Evolutionary conservation across 2,329 filamentous ascomycete species (phyloP), one percentile per base, ranked within the genome.

Genomic region (Aspergillus proliferans): DNA sequence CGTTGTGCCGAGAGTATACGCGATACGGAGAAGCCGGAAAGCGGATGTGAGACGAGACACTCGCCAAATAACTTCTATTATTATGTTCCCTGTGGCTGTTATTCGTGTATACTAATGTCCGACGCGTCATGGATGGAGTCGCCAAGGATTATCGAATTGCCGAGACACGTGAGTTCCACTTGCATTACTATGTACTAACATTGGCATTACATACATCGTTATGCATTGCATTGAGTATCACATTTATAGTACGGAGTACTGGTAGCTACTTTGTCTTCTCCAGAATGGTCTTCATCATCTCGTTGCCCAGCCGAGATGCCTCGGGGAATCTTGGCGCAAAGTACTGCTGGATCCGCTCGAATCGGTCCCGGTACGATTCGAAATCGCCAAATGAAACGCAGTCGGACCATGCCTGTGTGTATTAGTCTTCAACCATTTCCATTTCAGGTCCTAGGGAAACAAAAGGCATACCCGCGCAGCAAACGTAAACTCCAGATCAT

Each of bases 401-500:
- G 68, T 96, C 90, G 38, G 89, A 93, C 93, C 93, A 98, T 5
- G 90, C 93, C 78, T 80, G 49, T 14, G 24, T 14, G 34, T 28
- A 24, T 53, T 22, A 44, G 50, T 34, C 14, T 21, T 3, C 21
- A 21, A 6, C 43, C 24, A 47, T 22, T 15, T 10, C 43, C 24
- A 47, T 22, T 15, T 3, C 34, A 21, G 24, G 15, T 10, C 4
- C 22, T 46, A 28, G 10, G 3, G 41, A 45, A 8, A 42, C 10
- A 15, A 9, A 22, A 21, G 45, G 36, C 73, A 65, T 67, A 81
- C 78, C 48, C 91, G 78, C 22, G 94, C 94, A 1, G 93, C 94
- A 72, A 98, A 97, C 0, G 92, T 95, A 65, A 98, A 98, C 70
- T 98, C 93, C 49, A 98, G 76, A 67, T 98, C 93, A 64, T 98